Evolutionary conservation across 2,329 filamentous ascomycete species (phyloP), one percentile per base, ranked within the genome.

Genomic region (Aspergillus fumigatus): DNA sequence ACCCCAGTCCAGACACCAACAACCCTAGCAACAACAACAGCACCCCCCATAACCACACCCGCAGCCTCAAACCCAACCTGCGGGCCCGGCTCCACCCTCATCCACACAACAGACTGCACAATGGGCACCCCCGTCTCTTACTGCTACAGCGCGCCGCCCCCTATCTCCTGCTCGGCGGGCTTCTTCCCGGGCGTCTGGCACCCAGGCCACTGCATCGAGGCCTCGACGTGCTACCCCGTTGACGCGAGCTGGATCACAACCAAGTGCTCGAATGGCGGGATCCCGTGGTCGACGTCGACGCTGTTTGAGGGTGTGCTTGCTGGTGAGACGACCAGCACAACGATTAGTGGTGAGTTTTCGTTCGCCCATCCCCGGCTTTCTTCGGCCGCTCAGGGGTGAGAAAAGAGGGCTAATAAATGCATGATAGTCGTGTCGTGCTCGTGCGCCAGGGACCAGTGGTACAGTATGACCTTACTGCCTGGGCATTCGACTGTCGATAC

Each of bases 51-150:
- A 1, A 43, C 40, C 41, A 45, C 41, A 10, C 19, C 21, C n/a
- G 19, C 32, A 17, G 32, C 41, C 41, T 45, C 43, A 11, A 47
- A 9, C 32, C 32, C 32, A 47, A 47, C 43, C 43, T 47, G 43
- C 43, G 19, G 3, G 0, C 43, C 43, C 3, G 43, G 43, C 21
- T 47, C 43, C 43, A 47, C 11, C 43, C 43, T 47, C 19, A 4
- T 25, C 43, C 21, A n/a, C 50, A 68, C 66, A 9, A 67, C 60
- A 1, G 67, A 68, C 35, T 69, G 67, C 35, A 68, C 67, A n/a
- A 27, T 65, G 54, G 67, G 67, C 2, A 63, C 49, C 19, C 56
- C 65, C 1, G 45, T 67, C 3, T 62, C 64, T 0, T 68, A 63
- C 52, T 69, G 67, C 54, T 48, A 56, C 41, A 65, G 61, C 19